Conservation (phyloP, 2,329 filamentous ascomycete genomes). For the Phaeophleospora eucalypticola region DNA sequence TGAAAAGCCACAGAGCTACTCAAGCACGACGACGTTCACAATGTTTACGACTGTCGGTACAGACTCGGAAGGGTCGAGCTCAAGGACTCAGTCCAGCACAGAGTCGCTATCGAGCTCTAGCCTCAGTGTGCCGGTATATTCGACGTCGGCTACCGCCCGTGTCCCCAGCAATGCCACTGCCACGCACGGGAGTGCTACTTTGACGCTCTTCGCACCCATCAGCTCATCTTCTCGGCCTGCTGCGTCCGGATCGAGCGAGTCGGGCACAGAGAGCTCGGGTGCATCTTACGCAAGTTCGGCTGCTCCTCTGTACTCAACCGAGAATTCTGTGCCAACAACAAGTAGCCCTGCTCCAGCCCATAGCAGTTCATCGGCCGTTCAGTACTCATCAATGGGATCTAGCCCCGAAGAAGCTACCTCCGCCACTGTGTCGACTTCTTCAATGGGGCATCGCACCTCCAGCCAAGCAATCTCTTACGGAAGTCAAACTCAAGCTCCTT, state of each 20-base stretch:
- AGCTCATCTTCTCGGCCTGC: no score
- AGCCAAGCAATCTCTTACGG: background rate
- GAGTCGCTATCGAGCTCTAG: background rate
- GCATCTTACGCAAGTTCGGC: no score
- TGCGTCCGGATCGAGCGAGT: background rate
- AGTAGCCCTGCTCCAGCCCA: background rate
- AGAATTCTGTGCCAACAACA: no score
- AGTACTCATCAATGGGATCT: background rate
- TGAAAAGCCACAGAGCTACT: background rate
- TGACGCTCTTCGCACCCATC: no score
- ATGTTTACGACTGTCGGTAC: slow-evolving; percentile 4
- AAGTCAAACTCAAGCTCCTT: background rate
- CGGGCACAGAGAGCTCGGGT: background rate
- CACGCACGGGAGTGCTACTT: no score
- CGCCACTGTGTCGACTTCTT: background rate
- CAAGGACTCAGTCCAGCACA: no score
- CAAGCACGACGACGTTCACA: slow-evolving; percentile 20
- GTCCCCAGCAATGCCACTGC: no score
- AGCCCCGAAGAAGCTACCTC: background rate
- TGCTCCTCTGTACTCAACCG: no score
- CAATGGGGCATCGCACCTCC: no score
- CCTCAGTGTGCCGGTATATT: background rate
- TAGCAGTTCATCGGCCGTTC: background rate
- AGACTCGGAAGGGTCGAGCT: background rate
- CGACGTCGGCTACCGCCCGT: no score